Conservation (phyloP, 1,284 basidiomycete species). For the Polyporus tsugae region DNA sequence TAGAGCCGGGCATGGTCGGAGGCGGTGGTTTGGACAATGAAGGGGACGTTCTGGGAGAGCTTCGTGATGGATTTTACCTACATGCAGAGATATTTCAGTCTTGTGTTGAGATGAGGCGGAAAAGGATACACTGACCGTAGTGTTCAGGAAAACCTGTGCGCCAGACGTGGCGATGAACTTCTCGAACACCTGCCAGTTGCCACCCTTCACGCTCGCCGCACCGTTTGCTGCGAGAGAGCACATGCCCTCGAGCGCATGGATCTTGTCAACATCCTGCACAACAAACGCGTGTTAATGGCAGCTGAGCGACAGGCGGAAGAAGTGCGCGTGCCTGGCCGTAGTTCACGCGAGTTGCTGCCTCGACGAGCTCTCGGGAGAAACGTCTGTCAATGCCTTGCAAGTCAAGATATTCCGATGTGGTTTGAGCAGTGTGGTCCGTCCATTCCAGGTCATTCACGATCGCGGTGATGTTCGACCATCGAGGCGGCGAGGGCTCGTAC, state of each 20-base stretch:
- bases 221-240: slow-evolving; percentile 79
- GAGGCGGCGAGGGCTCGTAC: slow-evolving; percentile 65
- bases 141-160: slow-evolving; percentile 75
- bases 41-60: slow-evolving; percentile 57
- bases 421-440: slow-evolving; percentile 57
- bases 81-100: background rate
- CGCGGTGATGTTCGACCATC: slow-evolving; percentile 70
- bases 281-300: slow-evolving; percentile 3
- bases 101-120: background rate
- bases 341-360: slow-evolving; percentile 88
- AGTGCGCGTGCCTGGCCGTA: slow-evolving; percentile 75
- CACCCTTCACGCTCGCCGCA: slow-evolving; percentile 76
- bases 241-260: slow-evolving; percentile 85
- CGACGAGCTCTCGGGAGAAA: slow-evolving; percentile 83
- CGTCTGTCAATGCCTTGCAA: slow-evolving; percentile 61
- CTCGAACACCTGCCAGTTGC: slow-evolving; percentile 90
- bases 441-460: slow-evolving; percentile 66
- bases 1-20: slow-evolving; percentile 47
- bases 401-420: slow-evolving; percentile 68
- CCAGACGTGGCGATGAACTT: slow-evolving; percentile 77
- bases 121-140: slow-evolving; percentile 56
- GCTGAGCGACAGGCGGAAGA: slow-evolving; percentile 1
- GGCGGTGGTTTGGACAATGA: slow-evolving; percentile 39
- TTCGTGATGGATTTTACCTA: slow-evolving; percentile 63
- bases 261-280: slow-evolving; percentile 68